These are phyloP conservation scores for Clitoria ternatea DNA, from an alignment of 306 rosid species.

Conservation along the genomic window DNA sequence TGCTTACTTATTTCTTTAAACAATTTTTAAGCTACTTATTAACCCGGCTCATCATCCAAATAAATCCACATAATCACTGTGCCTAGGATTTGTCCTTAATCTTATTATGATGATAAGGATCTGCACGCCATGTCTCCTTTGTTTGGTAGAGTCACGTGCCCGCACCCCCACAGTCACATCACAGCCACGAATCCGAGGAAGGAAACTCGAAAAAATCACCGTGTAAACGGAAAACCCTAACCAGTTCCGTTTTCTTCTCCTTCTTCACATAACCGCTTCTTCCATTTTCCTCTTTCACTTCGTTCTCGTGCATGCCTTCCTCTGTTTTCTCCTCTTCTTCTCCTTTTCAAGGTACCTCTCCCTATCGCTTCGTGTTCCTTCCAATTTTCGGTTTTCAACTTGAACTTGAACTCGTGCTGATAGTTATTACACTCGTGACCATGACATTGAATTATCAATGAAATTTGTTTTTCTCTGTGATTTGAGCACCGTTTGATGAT, in stretches of 20 bases:
- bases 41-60: too few species aligned
- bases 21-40: too few species aligned
- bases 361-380: background rate
- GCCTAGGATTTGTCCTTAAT: too few species aligned
- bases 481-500: background rate
- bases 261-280: background rate
- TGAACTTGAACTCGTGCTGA: background rate
- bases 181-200: constrained; percentile 23
- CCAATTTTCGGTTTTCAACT: background rate
- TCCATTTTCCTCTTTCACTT: background rate
- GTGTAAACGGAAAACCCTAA: constrained; percentile 26
- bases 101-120: too few species aligned
- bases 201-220: background rate
- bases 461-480: background rate
- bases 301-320: constrained; percentile 4
- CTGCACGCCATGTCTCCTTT: constrained; percentile 32
- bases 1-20: too few species aligned
- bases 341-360: constrained; percentile 19
- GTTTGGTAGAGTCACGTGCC: constrained; percentile 54
- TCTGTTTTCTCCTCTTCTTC: background rate
- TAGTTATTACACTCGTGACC: too few species aligned
- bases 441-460: background rate
- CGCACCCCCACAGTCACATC: too few species aligned
- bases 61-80: too few species aligned
- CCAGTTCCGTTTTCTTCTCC: background rate